A percentile compares a stretch with the other conserved stretches of the same genome.
Conservation (phyloP, 2,329 filamentous ascomycete species). For the Ophiostoma quercus region DNA sequence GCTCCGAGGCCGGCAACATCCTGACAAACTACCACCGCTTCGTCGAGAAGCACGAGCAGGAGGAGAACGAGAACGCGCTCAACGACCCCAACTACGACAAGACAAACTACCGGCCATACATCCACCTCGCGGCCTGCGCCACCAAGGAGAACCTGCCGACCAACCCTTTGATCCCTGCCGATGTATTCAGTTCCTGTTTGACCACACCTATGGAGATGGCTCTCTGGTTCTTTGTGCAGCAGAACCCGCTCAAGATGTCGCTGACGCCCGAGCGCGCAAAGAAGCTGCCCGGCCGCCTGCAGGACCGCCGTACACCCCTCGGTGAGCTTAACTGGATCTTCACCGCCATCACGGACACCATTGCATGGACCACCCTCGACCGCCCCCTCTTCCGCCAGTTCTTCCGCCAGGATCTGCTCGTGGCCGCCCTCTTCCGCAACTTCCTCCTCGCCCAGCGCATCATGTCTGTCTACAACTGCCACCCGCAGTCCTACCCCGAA, state of each 20-base stretch:
- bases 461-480: slow-evolving; percentile 94
- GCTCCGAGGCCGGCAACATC: slow-evolving; percentile 93
- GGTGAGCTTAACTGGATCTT: slow-evolving; percentile 99
- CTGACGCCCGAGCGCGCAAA: slow-evolving; percentile 77
- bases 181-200: slow-evolving; percentile 91
- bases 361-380: slow-evolving; percentile 93
- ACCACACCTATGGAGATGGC: slow-evolving; percentile 98
- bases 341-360: slow-evolving; percentile 96
- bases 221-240: slow-evolving; percentile 89
- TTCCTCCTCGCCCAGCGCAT: slow-evolving; percentile 91
- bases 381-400: slow-evolving; percentile 92
- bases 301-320: slow-evolving; percentile 86
- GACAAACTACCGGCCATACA: slow-evolving; percentile 63
- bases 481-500: slow-evolving; percentile 83
- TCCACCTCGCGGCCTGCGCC: slow-evolving; percentile 87
- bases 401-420: slow-evolving; percentile 96
- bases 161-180: slow-evolving; percentile 85
- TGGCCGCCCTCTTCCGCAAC: slow-evolving; percentile 94
- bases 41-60: slow-evolving; percentile 88
- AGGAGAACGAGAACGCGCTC: slow-evolving; percentile 70
- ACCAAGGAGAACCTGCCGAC: slow-evolving; percentile 90
- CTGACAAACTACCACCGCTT: slow-evolving; percentile 91
- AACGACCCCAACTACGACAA: slow-evolving; percentile 80
- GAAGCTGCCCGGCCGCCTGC: slow-evolving; percentile 82
- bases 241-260: slow-evolving; percentile 69